A percentile compares a stretch with the other conserved stretches of the same genome.
Conservation (phyloP, 2,329 filamentous ascomycete genomes). For the Hymenoscyphus albidus region DNA sequence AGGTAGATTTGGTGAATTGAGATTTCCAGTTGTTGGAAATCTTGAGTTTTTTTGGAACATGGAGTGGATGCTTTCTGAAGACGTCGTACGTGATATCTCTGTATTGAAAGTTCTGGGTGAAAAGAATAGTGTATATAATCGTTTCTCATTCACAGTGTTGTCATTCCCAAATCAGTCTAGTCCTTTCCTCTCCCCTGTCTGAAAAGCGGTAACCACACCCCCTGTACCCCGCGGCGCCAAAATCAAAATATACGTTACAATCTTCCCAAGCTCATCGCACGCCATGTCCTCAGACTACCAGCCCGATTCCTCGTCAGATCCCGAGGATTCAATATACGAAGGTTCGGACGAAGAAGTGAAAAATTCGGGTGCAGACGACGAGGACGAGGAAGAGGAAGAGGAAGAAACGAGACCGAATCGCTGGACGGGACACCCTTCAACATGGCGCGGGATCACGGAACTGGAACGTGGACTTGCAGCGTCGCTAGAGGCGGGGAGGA, state of each 20-base stretch:
- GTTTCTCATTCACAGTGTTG: neutral
- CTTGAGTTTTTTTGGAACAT: no score
- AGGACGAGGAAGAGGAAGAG: conserved; percentile 20
- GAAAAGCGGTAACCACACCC: neutral
- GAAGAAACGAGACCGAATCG: conserved; percentile 58
- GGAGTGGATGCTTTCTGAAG: no score
- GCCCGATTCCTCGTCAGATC: neutral
- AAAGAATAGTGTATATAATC: neutral
- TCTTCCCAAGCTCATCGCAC: neutral
- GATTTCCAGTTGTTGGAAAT: no score
- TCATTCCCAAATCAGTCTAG: neutral
- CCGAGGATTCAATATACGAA: neutral
- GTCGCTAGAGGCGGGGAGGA: conserved; percentile 59
- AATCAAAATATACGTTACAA: neutral
- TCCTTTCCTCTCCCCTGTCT: neutral
- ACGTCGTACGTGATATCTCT: no score
- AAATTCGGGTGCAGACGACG: neutral
- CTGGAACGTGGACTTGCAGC: conserved; percentile 59
- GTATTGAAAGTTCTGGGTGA: neutral
- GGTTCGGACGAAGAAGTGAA: neutral
- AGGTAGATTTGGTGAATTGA: no score
- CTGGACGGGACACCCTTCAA: conserved; percentile 62
- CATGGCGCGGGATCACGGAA: conserved; percentile 62
- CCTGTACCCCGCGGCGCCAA: neutral
- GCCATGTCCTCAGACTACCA: neutral